Percentiles rank a stretch among this genome's conserved stretches.
These are phyloP conservation scores for Strigomonas galati DNA, from an alignment of 208 protist genomes.

Conservation along the genomic window DNA sequence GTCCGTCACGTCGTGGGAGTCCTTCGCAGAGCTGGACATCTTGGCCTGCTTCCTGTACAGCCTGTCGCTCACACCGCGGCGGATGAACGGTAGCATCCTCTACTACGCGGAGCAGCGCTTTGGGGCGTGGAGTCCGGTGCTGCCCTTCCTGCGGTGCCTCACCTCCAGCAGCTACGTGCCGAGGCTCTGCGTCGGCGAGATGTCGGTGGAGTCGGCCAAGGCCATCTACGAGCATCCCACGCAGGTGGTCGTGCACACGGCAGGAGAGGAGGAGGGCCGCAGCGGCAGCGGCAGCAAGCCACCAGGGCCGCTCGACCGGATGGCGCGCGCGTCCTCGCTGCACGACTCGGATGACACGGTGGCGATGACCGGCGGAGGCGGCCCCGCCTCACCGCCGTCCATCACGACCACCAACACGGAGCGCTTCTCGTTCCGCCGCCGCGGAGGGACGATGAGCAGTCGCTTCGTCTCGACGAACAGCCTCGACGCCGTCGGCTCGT, in stretches of 20 bases:
- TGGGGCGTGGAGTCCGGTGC: constrained; percentile 31
- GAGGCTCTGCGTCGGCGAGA: constrained; percentile 7
- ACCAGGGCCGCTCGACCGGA: too few relatives aligned
- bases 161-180: constrained; percentile 42
- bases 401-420: neutral
- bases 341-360: neutral
- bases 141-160: constrained; percentile 44
- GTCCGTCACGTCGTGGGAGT: constrained; percentile 66
- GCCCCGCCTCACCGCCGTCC: neutral
- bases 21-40: constrained; percentile 68
- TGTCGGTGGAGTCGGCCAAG: neutral
- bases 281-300: neutral
- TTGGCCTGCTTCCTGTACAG: constrained; percentile 72
- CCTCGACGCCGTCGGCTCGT: neutral
- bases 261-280: neutral
- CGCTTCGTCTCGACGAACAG: neutral
- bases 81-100: constrained; percentile 17
- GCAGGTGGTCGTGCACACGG: constrained; percentile 8
- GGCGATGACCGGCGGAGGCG: neutral
- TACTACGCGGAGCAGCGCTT: constrained; percentile 63
- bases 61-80: constrained; percentile 30
- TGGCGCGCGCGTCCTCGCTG: neutral
- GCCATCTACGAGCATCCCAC: constrained; percentile 12
- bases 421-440: neutral
- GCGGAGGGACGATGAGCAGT: neutral